phyloP scores from a whole-genome alignment of 2,329 filamentous ascomycete species.

The Fusarium sp. region DNA sequence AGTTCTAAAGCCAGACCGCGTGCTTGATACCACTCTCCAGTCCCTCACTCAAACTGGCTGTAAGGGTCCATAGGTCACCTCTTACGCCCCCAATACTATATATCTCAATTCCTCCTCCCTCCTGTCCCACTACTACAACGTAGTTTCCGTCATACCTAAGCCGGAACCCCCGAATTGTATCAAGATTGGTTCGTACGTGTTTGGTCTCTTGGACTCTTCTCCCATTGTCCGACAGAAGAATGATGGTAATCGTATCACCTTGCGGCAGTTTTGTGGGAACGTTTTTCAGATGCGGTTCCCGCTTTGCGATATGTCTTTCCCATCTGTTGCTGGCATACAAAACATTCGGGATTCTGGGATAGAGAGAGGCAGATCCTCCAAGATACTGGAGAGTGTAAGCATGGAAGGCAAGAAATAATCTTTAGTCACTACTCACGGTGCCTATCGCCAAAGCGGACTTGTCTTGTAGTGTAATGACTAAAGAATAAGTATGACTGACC shows the following conservation, averaged over 20 bases:
- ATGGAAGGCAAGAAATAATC: neutral
- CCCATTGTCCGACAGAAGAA: neutral
- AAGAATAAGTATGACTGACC: neutral
- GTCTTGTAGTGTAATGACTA: slow-evolving; percentile 3
- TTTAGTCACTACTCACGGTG: neutral
- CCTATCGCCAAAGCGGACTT: neutral
- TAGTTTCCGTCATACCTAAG: neutral
- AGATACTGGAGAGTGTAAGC: neutral
- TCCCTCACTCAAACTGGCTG: neutral
- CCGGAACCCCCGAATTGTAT: slow-evolving; percentile 1
- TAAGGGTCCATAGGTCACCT: slow-evolving; percentile 5
- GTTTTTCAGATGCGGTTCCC: neutral
- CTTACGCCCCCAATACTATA: neutral
- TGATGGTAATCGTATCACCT: neutral
- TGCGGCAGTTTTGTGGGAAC: neutral
- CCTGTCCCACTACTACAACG: slow-evolving; percentile 3
- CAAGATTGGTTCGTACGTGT: neutral
- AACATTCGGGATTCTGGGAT: slow-evolving; percentile 4
- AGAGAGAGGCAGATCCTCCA: slow-evolving; percentile 2
- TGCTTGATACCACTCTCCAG: slow-evolving; percentile 7
- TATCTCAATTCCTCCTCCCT: slow-evolving; percentile 5
- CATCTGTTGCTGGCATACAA: slow-evolving; percentile 8
- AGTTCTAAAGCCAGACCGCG: neutral
- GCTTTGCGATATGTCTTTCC: slow-evolving; percentile 4
- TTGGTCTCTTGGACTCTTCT: neutral